Conservation (phyloP, 257 asterid genomes). For the Capsicum chinense region DNA sequence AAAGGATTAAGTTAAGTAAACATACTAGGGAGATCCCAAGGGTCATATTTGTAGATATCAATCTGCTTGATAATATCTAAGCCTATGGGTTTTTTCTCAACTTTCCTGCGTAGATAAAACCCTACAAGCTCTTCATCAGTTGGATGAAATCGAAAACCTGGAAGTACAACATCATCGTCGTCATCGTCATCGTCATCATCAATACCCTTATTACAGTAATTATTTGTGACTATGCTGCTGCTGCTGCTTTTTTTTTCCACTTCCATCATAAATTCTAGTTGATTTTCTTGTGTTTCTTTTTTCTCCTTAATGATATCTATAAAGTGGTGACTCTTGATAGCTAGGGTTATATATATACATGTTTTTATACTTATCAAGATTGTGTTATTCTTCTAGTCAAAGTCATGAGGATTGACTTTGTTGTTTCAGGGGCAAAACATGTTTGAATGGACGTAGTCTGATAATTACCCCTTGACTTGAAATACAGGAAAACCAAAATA, state of each 20-base stretch:
- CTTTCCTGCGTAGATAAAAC: constrained; percentile 54
- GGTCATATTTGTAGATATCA: constrained; percentile 61
- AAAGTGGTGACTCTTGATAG: neutral
- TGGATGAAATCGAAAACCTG: constrained; percentile 62
- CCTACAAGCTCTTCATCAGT: constrained; percentile 61
- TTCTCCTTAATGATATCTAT: neutral
- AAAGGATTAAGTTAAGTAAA: neutral
- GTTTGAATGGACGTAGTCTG: constrained; percentile 23
- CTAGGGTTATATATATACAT: neutral
- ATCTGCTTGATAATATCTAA: constrained; percentile 50
- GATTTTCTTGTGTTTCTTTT: neutral
- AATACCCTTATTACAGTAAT: neutral
- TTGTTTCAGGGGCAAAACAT: constrained; percentile 23
- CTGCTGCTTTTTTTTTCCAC: constrained; percentile 28
- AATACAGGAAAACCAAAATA: neutral
- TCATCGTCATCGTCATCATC: constrained; percentile 15
- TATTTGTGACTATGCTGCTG: neutral
- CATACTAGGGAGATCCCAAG: constrained; percentile 65
- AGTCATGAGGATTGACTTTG: constrained; percentile 26
- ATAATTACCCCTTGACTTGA: neutral
- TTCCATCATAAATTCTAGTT: constrained; percentile 27
- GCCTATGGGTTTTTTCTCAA: constrained; percentile 39
- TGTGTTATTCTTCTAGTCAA: constrained; percentile 20
- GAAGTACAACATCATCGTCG: constrained; percentile 38
- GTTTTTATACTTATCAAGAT: neutral